Evolutionary conservation across 2,329 filamentous ascomycete species (phyloP), one percentile per base, ranked within the genome.

Genomic region (Colletotrichum noveboracense): DNA sequence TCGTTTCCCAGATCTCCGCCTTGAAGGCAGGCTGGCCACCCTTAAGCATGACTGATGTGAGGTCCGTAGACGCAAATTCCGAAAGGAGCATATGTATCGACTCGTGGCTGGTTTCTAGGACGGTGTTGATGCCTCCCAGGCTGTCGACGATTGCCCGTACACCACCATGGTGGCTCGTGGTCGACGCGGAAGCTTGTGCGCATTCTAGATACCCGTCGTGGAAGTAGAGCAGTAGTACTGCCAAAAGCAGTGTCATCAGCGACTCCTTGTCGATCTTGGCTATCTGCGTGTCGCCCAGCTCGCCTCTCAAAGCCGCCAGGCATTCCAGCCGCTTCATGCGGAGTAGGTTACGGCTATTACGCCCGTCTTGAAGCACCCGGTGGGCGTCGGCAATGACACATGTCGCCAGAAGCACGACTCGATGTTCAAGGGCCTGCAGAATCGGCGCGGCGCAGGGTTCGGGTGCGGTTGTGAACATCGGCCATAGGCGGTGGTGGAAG

Each of bases 151-250:
- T 85, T 2, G 85, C 84, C 48, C 81, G 64, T 0, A 85, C 84
- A 2, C 84, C 84, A 3, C 81, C 80, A 16, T 84, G 80, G 32
- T 86, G 85, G 18, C 81, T 80, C 6, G 78, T 71, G 0, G 80
- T 81, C 6, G 81, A 80, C 1, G 79, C 78, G 9, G 76, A 79
- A n/a, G 79, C 77, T 21, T 79, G 74, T 1, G 76, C 78, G 30
- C 80, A 81, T 12, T 85, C 84, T 2, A 86, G 79, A 32, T 84
- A 85, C 2, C 84, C 85, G 21, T 86, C 84, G 18, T 85, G 80
- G 13, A 88, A 86, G 73, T 86, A 87, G 0, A 88, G 82, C 1
- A 88, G 77, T 1, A 88, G 80, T 21, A 87, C 87, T 2, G 85
- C 85, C n/a, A 87, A 82, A 1, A 88, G 64, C 0, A 84, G 66